These are phyloP conservation scores for Ogataea corticis DNA, from an alignment of 805 yeast genomes.

Conservation along the genomic window DNA sequence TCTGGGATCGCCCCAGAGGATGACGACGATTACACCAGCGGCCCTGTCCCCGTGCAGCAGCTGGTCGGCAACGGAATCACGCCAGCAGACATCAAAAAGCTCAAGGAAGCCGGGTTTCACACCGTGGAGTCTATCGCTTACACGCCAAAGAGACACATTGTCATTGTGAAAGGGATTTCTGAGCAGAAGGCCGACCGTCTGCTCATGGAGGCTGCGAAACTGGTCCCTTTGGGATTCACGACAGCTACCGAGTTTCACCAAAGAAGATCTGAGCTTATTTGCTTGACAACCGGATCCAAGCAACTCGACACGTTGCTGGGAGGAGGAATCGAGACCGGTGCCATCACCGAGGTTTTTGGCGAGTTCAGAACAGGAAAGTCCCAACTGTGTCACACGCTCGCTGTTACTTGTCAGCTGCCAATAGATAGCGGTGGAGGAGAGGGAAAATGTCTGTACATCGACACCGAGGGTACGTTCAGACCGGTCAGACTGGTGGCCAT, in stretches of 20 bases:
- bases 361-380: conserved; percentile 98
- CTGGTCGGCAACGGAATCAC: conserved; percentile 85
- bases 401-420: conserved; percentile 95
- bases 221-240: conserved; percentile 95
- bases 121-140: conserved; percentile 94
- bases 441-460: conserved; percentile 94
- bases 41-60: conserved; percentile 55
- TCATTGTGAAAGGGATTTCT: conserved; percentile 85
- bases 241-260: conserved; percentile 94
- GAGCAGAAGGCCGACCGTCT: conserved; percentile 93
- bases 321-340: conserved; percentile 97
- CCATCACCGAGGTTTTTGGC: conserved; percentile 94
- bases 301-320: conserved; percentile 90
- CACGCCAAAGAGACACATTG: conserved; percentile 78
- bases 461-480: conserved; percentile 96
- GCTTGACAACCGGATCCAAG: conserved; percentile 94
- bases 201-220: conserved; percentile 76
- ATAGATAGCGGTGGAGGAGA: conserved; percentile 98
- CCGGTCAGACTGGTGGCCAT: conserved; percentile 88
- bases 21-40: conserved; percentile 38
- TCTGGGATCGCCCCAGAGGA: conserved; percentile 32
- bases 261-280: conserved; percentile 85
- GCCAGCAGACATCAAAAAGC: conserved; percentile 71
- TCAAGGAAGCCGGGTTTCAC: conserved; percentile 79
- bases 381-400: conserved; percentile 93